Conservation (phyloP, 768 basidiomycete genomes). For the Floccularia luteovirens region DNA sequence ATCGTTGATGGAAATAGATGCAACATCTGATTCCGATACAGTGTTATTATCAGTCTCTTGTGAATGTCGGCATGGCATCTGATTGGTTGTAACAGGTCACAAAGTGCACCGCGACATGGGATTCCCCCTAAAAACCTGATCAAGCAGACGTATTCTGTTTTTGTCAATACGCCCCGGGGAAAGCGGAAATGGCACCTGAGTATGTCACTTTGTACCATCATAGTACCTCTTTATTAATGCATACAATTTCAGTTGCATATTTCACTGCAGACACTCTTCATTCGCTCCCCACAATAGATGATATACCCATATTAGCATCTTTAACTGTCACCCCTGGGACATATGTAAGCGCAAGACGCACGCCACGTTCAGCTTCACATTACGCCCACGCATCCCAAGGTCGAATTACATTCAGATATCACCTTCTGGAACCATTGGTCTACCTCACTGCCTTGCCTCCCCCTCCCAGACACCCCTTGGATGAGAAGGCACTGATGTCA, state of each 20-base stretch:
- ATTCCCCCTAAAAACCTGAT: conserved; percentile 41
- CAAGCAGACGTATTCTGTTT: conserved; percentile 80
- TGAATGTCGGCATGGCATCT: background rate
- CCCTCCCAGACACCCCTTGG: conserved; percentile 58
- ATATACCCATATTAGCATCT: conserved; percentile 43
- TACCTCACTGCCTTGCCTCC: conserved; percentile 56
- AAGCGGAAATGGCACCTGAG: conserved; percentile 79
- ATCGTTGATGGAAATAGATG: conserved; percentile 37
- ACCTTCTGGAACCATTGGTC: conserved; percentile 51
- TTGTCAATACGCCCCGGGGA: conserved; percentile 57
- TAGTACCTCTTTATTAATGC: conserved; percentile 3
- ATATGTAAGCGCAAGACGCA: conserved; percentile 56
- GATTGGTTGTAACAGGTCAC: conserved; percentile 12
- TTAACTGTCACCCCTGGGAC: conserved; percentile 50
- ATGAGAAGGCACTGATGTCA: conserved; percentile 64
- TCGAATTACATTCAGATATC: too few species aligned
- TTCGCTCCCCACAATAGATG: conserved; percentile 49
- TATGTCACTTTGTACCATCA: conserved; percentile 23
- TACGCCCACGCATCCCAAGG: background rate
- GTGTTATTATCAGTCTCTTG: conserved; percentile 26
- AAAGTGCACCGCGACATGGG: conserved; percentile 15
- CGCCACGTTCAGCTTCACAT: conserved; percentile 11
- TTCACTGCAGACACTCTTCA: conserved; percentile 59
- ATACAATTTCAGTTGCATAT: conserved; percentile 53
- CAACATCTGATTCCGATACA: conserved; percentile 41